Evolutionary conservation across 2,329 filamentous ascomycete species (phyloP), one percentile per base, ranked within the genome.

Genomic region (Didymella glomerata): DNA sequence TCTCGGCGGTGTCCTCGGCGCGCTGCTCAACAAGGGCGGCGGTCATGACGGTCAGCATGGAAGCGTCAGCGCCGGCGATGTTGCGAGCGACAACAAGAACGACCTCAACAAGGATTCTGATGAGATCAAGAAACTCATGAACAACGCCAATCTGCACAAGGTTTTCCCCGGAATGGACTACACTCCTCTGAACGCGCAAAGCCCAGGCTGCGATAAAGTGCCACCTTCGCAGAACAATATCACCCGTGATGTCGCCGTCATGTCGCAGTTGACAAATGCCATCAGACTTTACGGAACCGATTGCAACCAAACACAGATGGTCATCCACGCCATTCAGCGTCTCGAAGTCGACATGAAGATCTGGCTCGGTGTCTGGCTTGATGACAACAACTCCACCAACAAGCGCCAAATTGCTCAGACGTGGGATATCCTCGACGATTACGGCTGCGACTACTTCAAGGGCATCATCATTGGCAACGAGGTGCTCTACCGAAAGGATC

Each of bases 81-180:
- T 90, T 0, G 76, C 77, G 4, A 80, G 85, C n/a, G 90, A 94
- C 71, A 77, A 82, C 54, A 91, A 91, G 67, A 88, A 89, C 41
- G 90, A 94, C 64, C 84, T 97, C 7, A 79, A 83, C 76, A 88
- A 88, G 75, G 81, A 94, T 76, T 96, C 92, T 9, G 67, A 79
- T 1, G 90, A 96, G 78, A 96, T 97, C 79, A 85, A 96, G 80
- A 82, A 83, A 3, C 82, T 98, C 14, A 83, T 97, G 82, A 89
- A 90, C 80, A 97, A 97, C 77, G 74, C 83, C 0, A 80, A 93
- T 63, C 83, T 98, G 24, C 92, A 97, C 83, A 96, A 92, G 77
- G 92, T 98, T 2, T 98, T 98, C 76, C 91, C 93, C 0, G 94
- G 93, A 25, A 91, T 98, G 79, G 94, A 97, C 78, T 98, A 98